Base-by-base conservation (phyloP, 1,284 basidiomycete species). In the Irpex lacteus region DNA sequence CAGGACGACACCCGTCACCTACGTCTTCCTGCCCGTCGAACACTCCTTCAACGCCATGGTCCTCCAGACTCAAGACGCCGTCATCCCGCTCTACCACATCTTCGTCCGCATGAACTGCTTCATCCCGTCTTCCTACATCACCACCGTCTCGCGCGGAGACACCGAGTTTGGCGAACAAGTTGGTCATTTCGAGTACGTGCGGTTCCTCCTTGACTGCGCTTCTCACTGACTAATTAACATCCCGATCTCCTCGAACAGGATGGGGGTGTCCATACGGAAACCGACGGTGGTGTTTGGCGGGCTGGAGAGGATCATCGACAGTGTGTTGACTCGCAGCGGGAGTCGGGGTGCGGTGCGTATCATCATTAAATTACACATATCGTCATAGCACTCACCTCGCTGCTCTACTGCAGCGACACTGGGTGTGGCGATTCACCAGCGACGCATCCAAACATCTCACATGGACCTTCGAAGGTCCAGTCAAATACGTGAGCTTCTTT, bases 121-220 rank as follows among this genome's bases (percentile, higher is more conserved):
- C 68, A 75, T 76, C 40, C 79, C 79, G 0, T 71, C 74, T 6
- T 77, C 76, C 2, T 75, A 71, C 60, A 77, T 79, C 49, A 81
- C 80, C 5, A 73, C 74, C 7, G 60, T 82, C 15, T 70, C 70
- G n/a, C 72, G 74, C 36, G 75, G 75, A 5, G 74, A 67, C 6
- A 72, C 70, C 2, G 72, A 73, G 26, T 60, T 69, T 37, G 78
- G 77, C 1, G 71, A 75, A 21, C 65, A 70, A 38, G 73, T 81
- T 11, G 77, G 72, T 7, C 77, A 79, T 50, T 80, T 80, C 66
- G 78, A 80, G 79, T 80, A 75, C 63, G 63, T 67, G 34, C 18
- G 8, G 15, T 58, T 44, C 50, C 40, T 62, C 37, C 1, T 26
- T 26, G 21, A 26, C 21, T 26, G 21, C 21, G 21, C 21, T 26